These are phyloP conservation scores for Mortierella sp. DNA, from an alignment of 371 early-diverging fungal species.

Conservation along the genomic window DNA sequence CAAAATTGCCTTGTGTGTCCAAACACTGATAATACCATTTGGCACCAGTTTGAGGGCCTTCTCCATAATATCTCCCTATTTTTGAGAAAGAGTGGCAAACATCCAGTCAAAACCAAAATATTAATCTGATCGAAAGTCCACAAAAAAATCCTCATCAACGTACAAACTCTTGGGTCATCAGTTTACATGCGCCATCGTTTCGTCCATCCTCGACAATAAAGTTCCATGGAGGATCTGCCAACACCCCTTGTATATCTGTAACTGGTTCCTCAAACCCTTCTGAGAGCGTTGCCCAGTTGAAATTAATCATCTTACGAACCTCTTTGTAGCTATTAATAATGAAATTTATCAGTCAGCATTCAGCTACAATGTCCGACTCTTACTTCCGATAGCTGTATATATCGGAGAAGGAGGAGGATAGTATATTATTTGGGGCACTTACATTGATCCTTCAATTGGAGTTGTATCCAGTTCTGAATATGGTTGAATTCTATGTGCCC, in stretches of 20 bases:
- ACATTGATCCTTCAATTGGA: conserved; percentile 39
- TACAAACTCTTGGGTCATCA: conserved; percentile 60
- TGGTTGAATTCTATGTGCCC: conserved; percentile 51
- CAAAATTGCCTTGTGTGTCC: conserved; percentile 73
- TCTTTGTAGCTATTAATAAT: conserved; percentile 32
- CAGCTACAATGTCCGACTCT: not conserved
- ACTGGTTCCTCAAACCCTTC: conserved; percentile 45
- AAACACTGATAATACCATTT: conserved; percentile 70
- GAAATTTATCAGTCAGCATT: not conserved
- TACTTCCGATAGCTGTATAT: not conserved
- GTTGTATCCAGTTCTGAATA: conserved; percentile 9
- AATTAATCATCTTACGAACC: conserved; percentile 22
- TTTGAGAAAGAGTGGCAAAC: not conserved
- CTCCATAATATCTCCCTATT: conserved; percentile 61
- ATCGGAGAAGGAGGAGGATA: not conserved
- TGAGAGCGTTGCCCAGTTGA: conserved; percentile 47
- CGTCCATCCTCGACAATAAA: conserved; percentile 67
- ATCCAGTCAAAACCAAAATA: not conserved
- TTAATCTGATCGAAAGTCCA: too few species aligned
- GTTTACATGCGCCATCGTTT: conserved; percentile 63
- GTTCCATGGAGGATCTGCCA: conserved; percentile 78
- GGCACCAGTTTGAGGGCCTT: conserved; percentile 63
- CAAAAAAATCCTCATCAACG: not conserved
- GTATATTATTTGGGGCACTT: not conserved
- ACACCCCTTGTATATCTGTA: conserved; percentile 61